phyloP scores from a whole-genome alignment of 1,139 yeast genomes.

The Geotrichum fermentans region DNA sequence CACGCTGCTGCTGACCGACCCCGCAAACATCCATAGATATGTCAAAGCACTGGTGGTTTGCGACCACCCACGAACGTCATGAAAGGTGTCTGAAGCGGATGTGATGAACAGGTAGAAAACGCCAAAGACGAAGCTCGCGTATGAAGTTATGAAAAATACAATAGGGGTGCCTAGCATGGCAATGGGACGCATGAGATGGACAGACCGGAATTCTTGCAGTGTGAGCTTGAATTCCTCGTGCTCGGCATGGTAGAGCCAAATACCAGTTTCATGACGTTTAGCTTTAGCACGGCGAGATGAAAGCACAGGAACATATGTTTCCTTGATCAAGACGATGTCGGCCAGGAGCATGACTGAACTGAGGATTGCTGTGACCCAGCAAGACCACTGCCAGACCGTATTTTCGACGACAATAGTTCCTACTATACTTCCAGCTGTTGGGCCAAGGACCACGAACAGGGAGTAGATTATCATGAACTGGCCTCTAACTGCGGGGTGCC shows the following conservation, averaged over 20 bases:
- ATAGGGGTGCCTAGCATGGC: slow-evolving; percentile 46
- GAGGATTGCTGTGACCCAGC: slow-evolving; percentile 40
- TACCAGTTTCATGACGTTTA: slow-evolving; percentile 56
- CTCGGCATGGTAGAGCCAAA: slow-evolving; percentile 43
- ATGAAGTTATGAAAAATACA: slow-evolving; percentile 41
- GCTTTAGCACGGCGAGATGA: slow-evolving; percentile 53
- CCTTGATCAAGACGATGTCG: slow-evolving; percentile 50
- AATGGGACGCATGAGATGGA: slow-evolving; percentile 44
- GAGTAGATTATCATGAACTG: slow-evolving; percentile 67
- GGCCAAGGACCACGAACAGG: slow-evolving; percentile 64
- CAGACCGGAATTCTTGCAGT: slow-evolving; percentile 38
- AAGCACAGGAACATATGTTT: slow-evolving; percentile 67
- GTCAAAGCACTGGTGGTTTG: slow-evolving; percentile 51
- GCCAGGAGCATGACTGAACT: slow-evolving; percentile 44
- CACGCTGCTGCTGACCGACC: slow-evolving; percentile 49
- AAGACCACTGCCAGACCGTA: slow-evolving; percentile 41
- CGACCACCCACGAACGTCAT: slow-evolving; percentile 37
- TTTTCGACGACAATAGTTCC: slow-evolving; percentile 51
- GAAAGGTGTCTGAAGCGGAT: slow-evolving; percentile 39
- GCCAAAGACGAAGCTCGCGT: slow-evolving; percentile 46
- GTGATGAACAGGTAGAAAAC: slow-evolving; percentile 42
- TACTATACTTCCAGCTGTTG: slow-evolving; percentile 60
- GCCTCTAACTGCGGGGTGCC: slow-evolving; percentile 56
- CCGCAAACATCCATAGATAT: slow-evolving; percentile 51
- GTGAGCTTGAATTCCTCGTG: slow-evolving; percentile 45